Evolutionary conservation across 139 green algal species (phyloP).

Genomic region (Choricystis sp.): DNA sequence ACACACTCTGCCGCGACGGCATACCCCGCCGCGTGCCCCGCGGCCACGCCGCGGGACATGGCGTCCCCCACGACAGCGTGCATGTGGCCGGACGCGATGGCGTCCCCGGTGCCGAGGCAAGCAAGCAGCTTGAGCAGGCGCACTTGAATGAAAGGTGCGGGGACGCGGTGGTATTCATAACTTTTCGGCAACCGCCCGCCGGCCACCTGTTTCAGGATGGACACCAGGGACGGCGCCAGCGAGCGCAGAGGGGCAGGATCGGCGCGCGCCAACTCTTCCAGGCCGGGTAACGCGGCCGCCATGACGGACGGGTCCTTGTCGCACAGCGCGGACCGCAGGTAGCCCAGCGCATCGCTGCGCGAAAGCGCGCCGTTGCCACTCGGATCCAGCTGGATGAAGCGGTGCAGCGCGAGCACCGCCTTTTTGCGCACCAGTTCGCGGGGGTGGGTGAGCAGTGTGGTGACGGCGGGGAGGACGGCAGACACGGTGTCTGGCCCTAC

Average conservation of each 20-base stretch:
- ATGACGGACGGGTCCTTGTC: slow-evolving; percentile 90
- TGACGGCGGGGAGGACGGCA: slow-evolving; percentile 56
- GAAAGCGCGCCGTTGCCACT: slow-evolving; percentile 29
- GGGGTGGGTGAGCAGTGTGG: slow-evolving; percentile 53
- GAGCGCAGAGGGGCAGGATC: slow-evolving; percentile 61
- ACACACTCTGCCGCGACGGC: slow-evolving; percentile 87
- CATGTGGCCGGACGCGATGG: slow-evolving; percentile 60
- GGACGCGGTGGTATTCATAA: slow-evolving; percentile 89
- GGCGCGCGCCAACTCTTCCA: slow-evolving; percentile 50
- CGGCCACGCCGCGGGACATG: slow-evolving; percentile 23
- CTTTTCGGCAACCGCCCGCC: slow-evolving; percentile 76
- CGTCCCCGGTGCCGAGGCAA: slow-evolving; percentile 57
- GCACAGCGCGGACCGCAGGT: slow-evolving; percentile 48
- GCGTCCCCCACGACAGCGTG: slow-evolving; percentile 55
- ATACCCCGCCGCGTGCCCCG: slow-evolving; percentile 56
- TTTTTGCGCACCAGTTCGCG: slow-evolving; percentile 87
- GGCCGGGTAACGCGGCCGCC: slow-evolving; percentile 74
- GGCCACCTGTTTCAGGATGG: slow-evolving; percentile 87
- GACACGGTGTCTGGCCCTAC: slow-evolving; percentile 72
- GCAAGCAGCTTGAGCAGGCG: slow-evolving; percentile 73
- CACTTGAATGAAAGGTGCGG: slow-evolving; percentile 94
- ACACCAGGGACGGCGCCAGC: slow-evolving; percentile 77
- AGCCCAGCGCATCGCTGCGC: slow-evolving; percentile 43
- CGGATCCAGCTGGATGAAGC: slow-evolving; percentile 58
- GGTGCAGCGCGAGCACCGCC: slow-evolving; percentile 79